These are phyloP conservation scores for Tetraselmis striata DNA, from an alignment of 139 green algal species.

Conservation along the genomic window DNA sequence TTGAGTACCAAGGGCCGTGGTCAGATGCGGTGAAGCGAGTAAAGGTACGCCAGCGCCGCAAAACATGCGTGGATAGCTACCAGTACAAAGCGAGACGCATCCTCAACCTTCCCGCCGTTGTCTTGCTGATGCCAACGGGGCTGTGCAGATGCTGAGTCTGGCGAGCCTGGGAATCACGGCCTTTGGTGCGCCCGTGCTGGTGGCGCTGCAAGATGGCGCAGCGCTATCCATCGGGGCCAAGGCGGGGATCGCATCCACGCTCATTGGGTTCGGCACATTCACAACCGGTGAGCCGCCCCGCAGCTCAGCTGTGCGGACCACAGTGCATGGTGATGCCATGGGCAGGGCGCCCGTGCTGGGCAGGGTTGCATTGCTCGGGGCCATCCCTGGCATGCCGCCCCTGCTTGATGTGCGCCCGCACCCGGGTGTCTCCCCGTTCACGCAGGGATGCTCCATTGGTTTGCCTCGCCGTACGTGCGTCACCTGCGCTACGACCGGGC, in stretches of 20 bases:
- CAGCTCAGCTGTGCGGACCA: too few species aligned
- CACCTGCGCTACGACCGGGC: not conserved
- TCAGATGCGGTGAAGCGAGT: not conserved
- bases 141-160: not conserved
- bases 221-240: not conserved
- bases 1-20: not conserved
- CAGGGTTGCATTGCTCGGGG: too few species aligned
- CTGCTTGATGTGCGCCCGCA: too few species aligned
- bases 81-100: not conserved
- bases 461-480: not conserved
- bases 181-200: not conserved
- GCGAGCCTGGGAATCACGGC: not conserved
- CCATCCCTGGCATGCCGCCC: too few species aligned
- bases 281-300: too few species aligned
- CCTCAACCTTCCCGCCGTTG: not conserved
- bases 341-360: too few species aligned
- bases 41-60: not conserved
- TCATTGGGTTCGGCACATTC: not conserved
- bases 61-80: not conserved
- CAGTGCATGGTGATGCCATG: too few species aligned
- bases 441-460: not conserved
- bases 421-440: too few species aligned
- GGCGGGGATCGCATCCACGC: not conserved
- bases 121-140: not conserved
- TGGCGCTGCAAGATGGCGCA: not conserved